Evolutionary conservation across 1,139 yeast genomes (phyloP).

Genomic region (Geotrichum bryndzae): DNA sequence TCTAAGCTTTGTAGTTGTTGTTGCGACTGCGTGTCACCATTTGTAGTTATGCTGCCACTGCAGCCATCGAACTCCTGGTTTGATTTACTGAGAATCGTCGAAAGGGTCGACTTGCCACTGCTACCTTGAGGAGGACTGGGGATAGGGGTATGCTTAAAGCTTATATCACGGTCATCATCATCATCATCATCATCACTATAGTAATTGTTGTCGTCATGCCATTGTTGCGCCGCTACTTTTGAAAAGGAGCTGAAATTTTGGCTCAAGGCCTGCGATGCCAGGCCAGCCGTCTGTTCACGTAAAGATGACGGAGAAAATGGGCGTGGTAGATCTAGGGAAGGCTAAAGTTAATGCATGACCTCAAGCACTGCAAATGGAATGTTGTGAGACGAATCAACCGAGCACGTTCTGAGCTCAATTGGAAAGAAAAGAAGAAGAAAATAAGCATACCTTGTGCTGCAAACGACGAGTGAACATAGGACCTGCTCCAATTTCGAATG

Average conservation of each 20-base stretch:
- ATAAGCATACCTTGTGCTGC: neutral
- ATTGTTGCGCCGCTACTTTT: neutral
- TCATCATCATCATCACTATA: neutral
- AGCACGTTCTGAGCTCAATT: neutral
- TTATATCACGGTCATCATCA: neutral
- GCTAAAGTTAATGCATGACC: neutral
- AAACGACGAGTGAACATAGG: neutral
- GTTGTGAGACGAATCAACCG: neutral
- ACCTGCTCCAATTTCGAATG: conserved; percentile 1
- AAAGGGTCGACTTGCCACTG: neutral
- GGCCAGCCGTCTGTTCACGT: conserved; percentile 58
- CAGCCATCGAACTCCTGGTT: neutral
- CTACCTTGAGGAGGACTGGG: neutral
- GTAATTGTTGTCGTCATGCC: neutral
- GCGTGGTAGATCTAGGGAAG: neutral
- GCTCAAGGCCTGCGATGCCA: conserved; percentile 54
- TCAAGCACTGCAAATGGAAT: neutral
- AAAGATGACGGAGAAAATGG: conserved; percentile 34
- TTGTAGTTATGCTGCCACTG: neutral
- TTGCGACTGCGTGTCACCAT: neutral
- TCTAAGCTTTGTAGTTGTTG: neutral
- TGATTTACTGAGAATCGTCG: neutral
- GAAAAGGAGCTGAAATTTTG: conserved; percentile 28
- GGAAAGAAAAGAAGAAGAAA: neutral
- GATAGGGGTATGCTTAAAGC: neutral